Evolutionary conservation across 2,329 filamentous ascomycete genomes (phyloP).

Genomic region (Aspergillus thermomutatus): DNA sequence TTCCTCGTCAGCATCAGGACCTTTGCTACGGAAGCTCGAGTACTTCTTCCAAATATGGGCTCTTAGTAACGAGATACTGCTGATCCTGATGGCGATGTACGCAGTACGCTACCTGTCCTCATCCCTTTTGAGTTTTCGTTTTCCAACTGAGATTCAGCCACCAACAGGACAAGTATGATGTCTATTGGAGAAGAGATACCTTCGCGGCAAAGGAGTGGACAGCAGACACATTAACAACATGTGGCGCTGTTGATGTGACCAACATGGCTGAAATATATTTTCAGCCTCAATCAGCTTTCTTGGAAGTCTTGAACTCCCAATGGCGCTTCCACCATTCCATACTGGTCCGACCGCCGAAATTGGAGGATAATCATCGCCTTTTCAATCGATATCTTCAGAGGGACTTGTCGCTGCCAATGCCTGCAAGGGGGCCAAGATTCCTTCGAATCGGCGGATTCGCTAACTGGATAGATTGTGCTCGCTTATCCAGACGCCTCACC

Average conservation of each 20-base stretch:
- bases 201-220: not conserved
- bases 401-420: no score
- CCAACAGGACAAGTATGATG: not conserved
- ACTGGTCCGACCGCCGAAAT: not conserved
- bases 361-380: not conserved
- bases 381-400: not conserved
- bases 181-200: not conserved
- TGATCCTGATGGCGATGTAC: no score
- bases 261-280: not conserved
- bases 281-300: not conserved
- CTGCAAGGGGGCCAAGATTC: slow-evolving; percentile 2
- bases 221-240: not conserved
- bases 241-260: not conserved
- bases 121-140: not conserved
- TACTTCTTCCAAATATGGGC: not conserved
- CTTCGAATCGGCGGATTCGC: not conserved
- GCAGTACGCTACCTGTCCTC: not conserved
- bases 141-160: not conserved
- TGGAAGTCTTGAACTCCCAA: not conserved
- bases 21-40: not conserved
- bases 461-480: not conserved
- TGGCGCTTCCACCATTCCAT: not conserved
- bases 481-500: not conserved
- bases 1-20: not conserved
- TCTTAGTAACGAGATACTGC: no score